Evolutionary conservation across 257 asterid species (phyloP).

Genomic region (Solanum tacnaense): DNA sequence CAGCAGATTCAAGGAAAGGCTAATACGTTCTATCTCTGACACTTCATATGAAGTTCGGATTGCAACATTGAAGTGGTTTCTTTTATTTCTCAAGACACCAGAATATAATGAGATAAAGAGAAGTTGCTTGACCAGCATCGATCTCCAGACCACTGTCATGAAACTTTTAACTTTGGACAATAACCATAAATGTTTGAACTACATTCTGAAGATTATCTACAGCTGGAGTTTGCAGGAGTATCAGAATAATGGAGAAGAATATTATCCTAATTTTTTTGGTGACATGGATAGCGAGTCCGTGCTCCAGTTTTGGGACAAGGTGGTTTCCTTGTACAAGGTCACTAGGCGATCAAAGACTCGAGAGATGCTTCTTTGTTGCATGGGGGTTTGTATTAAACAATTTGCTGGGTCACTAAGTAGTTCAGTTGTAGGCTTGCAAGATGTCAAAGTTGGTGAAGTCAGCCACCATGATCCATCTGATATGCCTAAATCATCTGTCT

Average conservation of each 20-base stretch:
- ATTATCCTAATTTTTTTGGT: conserved; percentile 29
- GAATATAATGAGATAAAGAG: conserved; percentile 30
- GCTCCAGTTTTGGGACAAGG: conserved; percentile 58
- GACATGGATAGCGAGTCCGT: conserved; percentile 43
- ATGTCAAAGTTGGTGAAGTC: conserved; percentile 9
- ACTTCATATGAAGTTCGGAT: conserved; percentile 77
- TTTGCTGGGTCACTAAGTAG: conserved; percentile 31
- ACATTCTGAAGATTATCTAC: conserved; percentile 72
- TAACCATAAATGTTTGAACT: conserved; percentile 63
- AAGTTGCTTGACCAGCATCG: conserved; percentile 35
- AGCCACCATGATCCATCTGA: conserved; percentile 10
- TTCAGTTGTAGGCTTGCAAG: conserved; percentile 20
- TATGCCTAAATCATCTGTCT: conserved; percentile 19
- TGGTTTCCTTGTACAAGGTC: conserved; percentile 58
- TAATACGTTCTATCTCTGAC: conserved; percentile 53
- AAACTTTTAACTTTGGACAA: conserved; percentile 61
- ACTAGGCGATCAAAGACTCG: conserved; percentile 73
- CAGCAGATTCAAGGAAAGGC: conserved; percentile 43
- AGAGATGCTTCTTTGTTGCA: conserved; percentile 68
- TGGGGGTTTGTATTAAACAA: conserved; percentile 74
- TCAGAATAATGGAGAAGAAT: conserved; percentile 20
- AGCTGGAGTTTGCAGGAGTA: conserved; percentile 55
- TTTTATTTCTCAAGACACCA: conserved; percentile 41
- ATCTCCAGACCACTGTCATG: conserved; percentile 47
- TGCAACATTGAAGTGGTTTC: conserved; percentile 81